Evolutionary conservation across 2,329 filamentous ascomycete species (phyloP).

Genomic region (Nemania serpens): DNA sequence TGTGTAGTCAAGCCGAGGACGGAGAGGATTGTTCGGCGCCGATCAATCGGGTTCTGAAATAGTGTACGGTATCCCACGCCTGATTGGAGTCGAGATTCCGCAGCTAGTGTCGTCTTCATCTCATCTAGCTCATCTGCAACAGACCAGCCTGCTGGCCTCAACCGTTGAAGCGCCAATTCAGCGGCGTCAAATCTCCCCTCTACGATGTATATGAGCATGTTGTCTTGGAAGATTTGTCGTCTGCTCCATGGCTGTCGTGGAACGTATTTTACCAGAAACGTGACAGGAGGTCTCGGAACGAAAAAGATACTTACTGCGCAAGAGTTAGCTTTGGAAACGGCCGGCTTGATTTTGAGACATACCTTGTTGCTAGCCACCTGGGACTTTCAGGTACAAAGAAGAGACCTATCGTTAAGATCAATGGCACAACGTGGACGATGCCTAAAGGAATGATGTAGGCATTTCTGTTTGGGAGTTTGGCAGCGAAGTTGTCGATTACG

Average conservation of each 20-base stretch:
- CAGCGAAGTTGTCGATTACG: constrained; percentile 55
- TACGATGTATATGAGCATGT: constrained; percentile 1
- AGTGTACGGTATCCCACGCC: constrained; percentile 51
- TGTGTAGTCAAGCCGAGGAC: constrained; percentile 55
- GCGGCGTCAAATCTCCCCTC: constrained; percentile 40
- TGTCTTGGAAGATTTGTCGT: neutral
- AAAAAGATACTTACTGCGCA: neutral
- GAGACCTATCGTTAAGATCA: constrained; percentile 43
- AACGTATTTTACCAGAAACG: neutral
- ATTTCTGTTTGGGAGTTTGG: constrained; percentile 32
- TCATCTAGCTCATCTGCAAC: constrained; percentile 44
- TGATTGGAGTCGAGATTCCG: constrained; percentile 40
- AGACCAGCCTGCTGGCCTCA: constrained; percentile 41
- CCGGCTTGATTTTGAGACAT: too few species aligned
- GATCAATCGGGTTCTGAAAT: constrained; percentile 56
- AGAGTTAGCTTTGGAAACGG: neutral
- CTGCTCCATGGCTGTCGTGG: neutral
- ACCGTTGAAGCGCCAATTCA: constrained; percentile 41
- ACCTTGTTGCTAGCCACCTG: constrained; percentile 44
- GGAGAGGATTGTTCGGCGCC: constrained; percentile 54
- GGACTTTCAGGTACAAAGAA: constrained; percentile 49
- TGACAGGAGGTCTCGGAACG: neutral
- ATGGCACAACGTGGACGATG: constrained; percentile 43
- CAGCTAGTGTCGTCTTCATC: constrained; percentile 45
- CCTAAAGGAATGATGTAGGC: constrained; percentile 40